phyloP scores from a whole-genome alignment of 2,329 filamentous ascomycete genomes.

The Geosmithia morbida region DNA sequence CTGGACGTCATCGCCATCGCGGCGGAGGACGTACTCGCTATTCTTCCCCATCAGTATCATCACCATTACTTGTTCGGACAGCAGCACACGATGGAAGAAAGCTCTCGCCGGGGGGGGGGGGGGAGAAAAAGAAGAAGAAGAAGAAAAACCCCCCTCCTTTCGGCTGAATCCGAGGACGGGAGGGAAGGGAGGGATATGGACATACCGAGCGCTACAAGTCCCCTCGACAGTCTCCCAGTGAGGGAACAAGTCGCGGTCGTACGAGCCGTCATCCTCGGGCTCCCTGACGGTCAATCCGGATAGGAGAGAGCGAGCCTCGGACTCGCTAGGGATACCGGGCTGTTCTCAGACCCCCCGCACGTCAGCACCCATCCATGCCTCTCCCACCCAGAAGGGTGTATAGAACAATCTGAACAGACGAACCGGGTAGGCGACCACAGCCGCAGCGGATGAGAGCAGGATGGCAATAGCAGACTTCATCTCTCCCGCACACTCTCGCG shows the following conservation, averaged over 20 bases:
- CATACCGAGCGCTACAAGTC: constrained; percentile 51
- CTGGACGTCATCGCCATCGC: constrained; percentile 53
- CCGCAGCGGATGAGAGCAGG: constrained; percentile 9
- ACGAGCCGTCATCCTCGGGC: constrained; percentile 37
- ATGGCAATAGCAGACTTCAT: constrained; percentile 17
- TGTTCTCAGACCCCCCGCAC: constrained; percentile 10
- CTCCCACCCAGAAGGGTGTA: too few relatives aligned
- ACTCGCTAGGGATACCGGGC: constrained; percentile 47
- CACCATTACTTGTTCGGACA: background rate
- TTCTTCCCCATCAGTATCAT: background rate
- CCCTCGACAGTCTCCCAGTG: constrained; percentile 55
- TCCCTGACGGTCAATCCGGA: constrained; percentile 41
- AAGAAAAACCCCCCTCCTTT: background rate
- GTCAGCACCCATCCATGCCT: background rate
- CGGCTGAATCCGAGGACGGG: too few relatives aligned
- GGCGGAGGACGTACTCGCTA: constrained; percentile 54
- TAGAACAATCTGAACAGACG: background rate
- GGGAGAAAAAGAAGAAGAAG: background rate
- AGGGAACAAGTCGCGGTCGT: constrained; percentile 54
- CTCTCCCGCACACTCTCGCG: too few relatives aligned
- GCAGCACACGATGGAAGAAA: too few relatives aligned
- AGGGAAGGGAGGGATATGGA: background rate
- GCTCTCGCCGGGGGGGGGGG: too few relatives aligned
- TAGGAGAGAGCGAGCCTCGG: constrained; percentile 43
- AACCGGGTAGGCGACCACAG: constrained; percentile 10